Conservation (phyloP, 371 early-diverging fungal genomes). For the Mortierella sp. region DNA sequence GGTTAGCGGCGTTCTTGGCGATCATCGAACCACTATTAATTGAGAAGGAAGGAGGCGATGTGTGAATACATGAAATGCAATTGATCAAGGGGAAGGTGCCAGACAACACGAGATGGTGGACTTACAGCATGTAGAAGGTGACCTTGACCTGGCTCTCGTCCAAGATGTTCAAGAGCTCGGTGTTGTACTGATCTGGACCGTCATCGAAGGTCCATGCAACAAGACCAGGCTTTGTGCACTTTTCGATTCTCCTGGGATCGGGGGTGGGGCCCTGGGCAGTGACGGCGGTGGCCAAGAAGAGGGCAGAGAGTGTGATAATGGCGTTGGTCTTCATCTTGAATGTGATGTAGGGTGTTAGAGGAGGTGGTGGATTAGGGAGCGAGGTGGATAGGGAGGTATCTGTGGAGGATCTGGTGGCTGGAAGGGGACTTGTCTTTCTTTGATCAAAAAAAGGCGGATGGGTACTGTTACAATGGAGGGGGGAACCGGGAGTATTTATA, state of each 20-base stretch:
- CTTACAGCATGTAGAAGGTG: constrained; percentile 66
- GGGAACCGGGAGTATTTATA: constrained; percentile 16
- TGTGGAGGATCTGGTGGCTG: background rate
- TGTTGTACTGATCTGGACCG: constrained; percentile 53
- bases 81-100: constrained; percentile 7
- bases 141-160: constrained; percentile 56
- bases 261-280: constrained; percentile 22
- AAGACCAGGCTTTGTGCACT: constrained; percentile 58
- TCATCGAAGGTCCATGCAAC: constrained; percentile 70
- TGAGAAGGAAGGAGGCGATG: background rate
- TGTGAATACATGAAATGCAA: constrained; percentile 7
- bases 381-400: constrained; percentile 1
- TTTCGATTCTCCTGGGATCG: constrained; percentile 31
- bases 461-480: constrained; percentile 9
- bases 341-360: constrained; percentile 6
- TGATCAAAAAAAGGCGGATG: constrained; percentile 14
- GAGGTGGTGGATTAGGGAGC: background rate
- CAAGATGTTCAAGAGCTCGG: constrained; percentile 55
- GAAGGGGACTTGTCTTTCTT: constrained; percentile 31
- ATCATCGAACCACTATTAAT: constrained; percentile 28
- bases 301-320: constrained; percentile 37
- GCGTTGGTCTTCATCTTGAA: constrained; percentile 37
- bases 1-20: constrained; percentile 17
- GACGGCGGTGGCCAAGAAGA: constrained; percentile 38
- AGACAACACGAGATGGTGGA: too few relatives aligned